phyloP scores from a whole-genome alignment of 2,329 filamentous ascomycete species.

The Fusarium sp. region DNA sequence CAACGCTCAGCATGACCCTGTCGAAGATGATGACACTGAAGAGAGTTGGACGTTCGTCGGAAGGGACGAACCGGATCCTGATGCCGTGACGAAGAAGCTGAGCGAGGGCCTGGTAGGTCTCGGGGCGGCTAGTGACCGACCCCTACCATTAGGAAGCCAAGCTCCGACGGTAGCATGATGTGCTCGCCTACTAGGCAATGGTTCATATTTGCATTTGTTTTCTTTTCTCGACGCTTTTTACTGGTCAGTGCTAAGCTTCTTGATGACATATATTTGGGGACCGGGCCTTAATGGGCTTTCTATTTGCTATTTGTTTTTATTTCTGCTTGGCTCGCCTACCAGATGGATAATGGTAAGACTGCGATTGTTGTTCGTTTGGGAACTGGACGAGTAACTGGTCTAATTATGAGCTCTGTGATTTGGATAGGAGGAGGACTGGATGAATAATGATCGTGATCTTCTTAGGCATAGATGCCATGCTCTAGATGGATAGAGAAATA shows the following conservation, averaged over 20 bases:
- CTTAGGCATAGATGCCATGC: constrained; percentile 32
- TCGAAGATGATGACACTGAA: constrained; percentile 69
- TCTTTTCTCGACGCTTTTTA: background rate
- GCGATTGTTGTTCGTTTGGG: background rate
- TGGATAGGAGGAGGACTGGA: constrained; percentile 20
- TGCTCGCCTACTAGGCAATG: background rate
- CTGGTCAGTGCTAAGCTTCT: background rate
- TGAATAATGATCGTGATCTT: constrained; percentile 1
- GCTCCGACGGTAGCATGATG: constrained; percentile 28
- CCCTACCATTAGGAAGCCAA: constrained; percentile 42
- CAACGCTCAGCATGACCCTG: constrained; percentile 54
- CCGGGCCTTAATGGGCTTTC: background rate
- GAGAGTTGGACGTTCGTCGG: constrained; percentile 95
- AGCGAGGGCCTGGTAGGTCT: constrained; percentile 49
- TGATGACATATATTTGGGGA: background rate
- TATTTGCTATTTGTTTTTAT: background rate
- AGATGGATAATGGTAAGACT: background rate
- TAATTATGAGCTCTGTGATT: constrained; percentile 17
- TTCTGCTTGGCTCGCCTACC: background rate
- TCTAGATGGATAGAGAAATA: constrained; percentile 42
- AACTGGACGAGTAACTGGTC: background rate
- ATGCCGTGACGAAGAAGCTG: constrained; percentile 55
- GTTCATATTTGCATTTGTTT: background rate
- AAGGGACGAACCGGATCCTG: constrained; percentile 59
- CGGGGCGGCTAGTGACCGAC: constrained; percentile 35